Evolutionary conservation across 345 rosid genomes (phyloP), one percentile per base, ranked within the genome.

Genomic region (Toxicodendron radicans): DNA sequence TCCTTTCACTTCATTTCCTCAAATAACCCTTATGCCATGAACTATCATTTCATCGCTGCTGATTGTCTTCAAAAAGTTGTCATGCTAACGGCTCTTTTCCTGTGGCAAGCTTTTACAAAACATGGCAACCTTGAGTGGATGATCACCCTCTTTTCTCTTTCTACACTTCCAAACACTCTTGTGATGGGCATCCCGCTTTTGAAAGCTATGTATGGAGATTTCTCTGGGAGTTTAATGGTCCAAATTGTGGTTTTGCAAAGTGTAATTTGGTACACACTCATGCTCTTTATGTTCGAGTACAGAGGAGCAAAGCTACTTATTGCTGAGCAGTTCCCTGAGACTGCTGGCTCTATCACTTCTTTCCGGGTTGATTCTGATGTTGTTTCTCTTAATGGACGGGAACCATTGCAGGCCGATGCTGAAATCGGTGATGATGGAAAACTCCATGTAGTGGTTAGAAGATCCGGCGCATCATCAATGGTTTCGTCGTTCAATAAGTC

Each of bases 141-240:
- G 58, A 85, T 87, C 33, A 85, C 89, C 0, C 75, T 87, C 48
- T 87, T 83, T 75, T 85, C 89, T 0, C 79, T 87, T 33, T 68
- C 87, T 4, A 79, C 87, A 7, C 84, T 87, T 6, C 89, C 88
- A 13, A 87, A 83, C 82, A 87, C 87, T 20, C 84, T 87, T 2
- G 83, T 87, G 21, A 80, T 87, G 89, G 91, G 91, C 10, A 82
- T 87, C 14, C 91, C 91, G 17, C 72, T 87, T 1, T 67, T 87
- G 14, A 82, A 78, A 64, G 86, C 89, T 68, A 87, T 87, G 91
- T 85, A 87, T 65, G 91, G 91, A n/a, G 84, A 82, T 0, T 80
- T 66, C 80, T 81, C 86, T 0, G 85, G 78, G 10, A 56, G 63
- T 0, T 83, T 85, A 4, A 87, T 87, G 86, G 89, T 85, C 1